phyloP scores from a whole-genome alignment of 176 grass and related monocot genomes.

The Puccinellia tenuiflora region DNA sequence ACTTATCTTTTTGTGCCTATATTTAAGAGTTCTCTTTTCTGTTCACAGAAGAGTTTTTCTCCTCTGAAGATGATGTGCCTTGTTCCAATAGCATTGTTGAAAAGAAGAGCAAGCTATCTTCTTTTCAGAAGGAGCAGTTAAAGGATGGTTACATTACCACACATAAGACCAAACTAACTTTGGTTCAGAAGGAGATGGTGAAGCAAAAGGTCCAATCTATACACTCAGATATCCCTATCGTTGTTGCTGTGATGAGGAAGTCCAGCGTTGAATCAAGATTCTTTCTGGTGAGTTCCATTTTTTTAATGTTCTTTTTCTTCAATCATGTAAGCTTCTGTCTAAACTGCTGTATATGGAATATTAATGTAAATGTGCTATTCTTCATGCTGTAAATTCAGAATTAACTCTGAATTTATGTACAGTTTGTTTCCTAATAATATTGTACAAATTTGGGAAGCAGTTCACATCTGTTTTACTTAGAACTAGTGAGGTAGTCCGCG shows the following conservation, averaged over 20 bases:
- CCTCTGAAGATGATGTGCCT: neutral
- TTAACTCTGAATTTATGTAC: neutral
- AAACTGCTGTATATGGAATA: neutral
- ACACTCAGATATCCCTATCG: neutral
- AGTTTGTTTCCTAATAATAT: neutral
- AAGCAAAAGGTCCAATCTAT: neutral
- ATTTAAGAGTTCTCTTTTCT: neutral
- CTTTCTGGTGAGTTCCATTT: neutral
- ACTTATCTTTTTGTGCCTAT: neutral
- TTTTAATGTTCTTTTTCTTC: neutral
- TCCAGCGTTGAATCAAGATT: neutral
- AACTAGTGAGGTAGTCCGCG: neutral
- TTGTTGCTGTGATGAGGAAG: neutral
- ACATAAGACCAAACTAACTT: neutral
- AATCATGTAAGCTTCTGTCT: neutral
- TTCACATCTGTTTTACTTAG: neutral
- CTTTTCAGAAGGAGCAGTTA: neutral
- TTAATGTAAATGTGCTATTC: neutral
- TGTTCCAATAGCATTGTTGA: neutral
- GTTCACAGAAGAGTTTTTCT: neutral
- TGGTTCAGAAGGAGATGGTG: neutral
- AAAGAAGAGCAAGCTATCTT: neutral
- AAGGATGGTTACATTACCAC: neutral
- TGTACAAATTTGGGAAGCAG: neutral
- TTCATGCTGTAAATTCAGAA: neutral